Evolutionary conservation across 768 basidiomycete species (phyloP).

Genomic region (Leccinum longicurvipes): DNA sequence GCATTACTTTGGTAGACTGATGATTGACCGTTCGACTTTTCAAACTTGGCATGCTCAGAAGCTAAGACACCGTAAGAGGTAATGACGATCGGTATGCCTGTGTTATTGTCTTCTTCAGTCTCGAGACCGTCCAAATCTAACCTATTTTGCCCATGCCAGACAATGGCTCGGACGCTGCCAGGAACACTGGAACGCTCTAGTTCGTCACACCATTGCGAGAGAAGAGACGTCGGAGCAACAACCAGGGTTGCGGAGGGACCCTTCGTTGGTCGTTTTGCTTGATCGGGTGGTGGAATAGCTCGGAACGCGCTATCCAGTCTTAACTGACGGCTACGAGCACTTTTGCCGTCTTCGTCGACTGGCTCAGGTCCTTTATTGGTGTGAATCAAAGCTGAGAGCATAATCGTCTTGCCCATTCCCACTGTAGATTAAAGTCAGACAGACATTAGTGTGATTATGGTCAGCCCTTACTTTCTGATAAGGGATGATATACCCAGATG

Average conservation of each 20-base stretch:
- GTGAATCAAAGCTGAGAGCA: conserved; percentile 88
- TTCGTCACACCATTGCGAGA: conserved; percentile 94
- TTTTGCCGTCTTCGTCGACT: conserved; percentile 26
- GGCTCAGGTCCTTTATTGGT: conserved; percentile 56
- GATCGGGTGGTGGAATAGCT: conserved; percentile 35
- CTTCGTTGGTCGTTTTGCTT: conserved; percentile 22
- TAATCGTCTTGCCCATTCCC: conserved; percentile 97
- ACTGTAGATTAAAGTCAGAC: conserved; percentile 41
- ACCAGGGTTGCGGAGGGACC: conserved; percentile 72
- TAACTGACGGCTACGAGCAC: conserved; percentile 50
- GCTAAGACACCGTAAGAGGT: conserved; percentile 90
- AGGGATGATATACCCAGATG: background rate
- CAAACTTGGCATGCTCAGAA: conserved; percentile 79
- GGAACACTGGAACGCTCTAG: conserved; percentile 78
- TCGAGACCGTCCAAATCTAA: conserved; percentile 64
- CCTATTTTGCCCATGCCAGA: conserved; percentile 91
- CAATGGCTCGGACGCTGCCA: conserved; percentile 57
- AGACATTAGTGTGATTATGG: background rate
- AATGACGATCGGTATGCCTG: conserved; percentile 73
- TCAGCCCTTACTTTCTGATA: conserved; percentile 47
- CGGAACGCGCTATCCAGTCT: conserved; percentile 65
- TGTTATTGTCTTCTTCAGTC: conserved; percentile 47
- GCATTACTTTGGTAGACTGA: conserved; percentile 69
- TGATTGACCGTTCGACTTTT: conserved; percentile 49
- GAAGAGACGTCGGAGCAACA: conserved; percentile 86